These are phyloP conservation scores for Penicillium olsonii DNA, from an alignment of 2,329 filamentous ascomycete species.

Conservation along the genomic window DNA sequence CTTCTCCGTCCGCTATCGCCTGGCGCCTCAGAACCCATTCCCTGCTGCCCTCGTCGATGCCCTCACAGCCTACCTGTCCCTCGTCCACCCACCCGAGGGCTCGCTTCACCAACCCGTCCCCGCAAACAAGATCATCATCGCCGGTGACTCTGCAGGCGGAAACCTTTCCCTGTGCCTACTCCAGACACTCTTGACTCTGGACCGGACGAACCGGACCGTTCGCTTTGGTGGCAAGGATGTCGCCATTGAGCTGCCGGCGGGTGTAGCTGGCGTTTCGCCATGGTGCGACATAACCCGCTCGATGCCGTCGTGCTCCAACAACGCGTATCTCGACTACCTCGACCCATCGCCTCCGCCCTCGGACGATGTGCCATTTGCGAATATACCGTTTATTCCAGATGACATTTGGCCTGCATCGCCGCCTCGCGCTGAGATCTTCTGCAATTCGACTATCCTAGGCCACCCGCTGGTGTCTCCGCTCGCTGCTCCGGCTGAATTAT, in stretches of 20 bases:
- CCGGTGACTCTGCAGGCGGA: slow-evolving; percentile 50
- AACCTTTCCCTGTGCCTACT: slow-evolving; percentile 45
- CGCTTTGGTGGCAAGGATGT: slow-evolving; percentile 45
- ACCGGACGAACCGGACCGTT: slow-evolving; percentile 35
- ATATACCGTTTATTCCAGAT: slow-evolving; percentile 35
- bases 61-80: slow-evolving; percentile 49
- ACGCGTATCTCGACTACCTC: slow-evolving; percentile 46
- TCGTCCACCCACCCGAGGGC: slow-evolving; percentile 47
- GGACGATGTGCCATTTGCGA: slow-evolving; percentile 23
- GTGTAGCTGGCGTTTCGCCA: slow-evolving; percentile 41
- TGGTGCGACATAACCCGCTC: slow-evolving; percentile 47
- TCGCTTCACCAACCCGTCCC: slow-evolving; percentile 45
- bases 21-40: slow-evolving; percentile 51
- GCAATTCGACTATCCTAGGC: slow-evolving; percentile 37
- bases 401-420: slow-evolving; percentile 43
- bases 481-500: slow-evolving; percentile 36
- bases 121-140: slow-evolving; percentile 47
- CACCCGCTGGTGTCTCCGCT: slow-evolving; percentile 48
- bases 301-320: slow-evolving; percentile 41
- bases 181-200: slow-evolving; percentile 46
- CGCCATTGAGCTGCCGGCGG: slow-evolving; percentile 43
- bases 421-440: slow-evolving; percentile 46
- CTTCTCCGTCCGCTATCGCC: slow-evolving; percentile 49
- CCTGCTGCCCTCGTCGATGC: slow-evolving; percentile 50
- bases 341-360: slow-evolving; percentile 29